Evolutionary conservation across 2,329 filamentous ascomycete genomes (phyloP).

Genomic region (Arthroderma sp.): DNA sequence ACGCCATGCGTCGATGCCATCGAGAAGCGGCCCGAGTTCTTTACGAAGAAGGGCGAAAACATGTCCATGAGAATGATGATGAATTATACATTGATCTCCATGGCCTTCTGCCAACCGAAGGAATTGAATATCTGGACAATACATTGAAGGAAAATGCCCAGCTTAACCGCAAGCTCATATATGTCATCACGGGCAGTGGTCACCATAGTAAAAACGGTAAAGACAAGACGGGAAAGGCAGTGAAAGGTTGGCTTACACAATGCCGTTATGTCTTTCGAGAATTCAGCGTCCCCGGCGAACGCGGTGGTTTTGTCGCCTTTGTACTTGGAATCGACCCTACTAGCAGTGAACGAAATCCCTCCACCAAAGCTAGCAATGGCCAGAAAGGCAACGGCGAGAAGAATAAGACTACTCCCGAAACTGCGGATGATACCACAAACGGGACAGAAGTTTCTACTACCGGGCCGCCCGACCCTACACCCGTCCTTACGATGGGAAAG

Average conservation of each 20-base stretch:
- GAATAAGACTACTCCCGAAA: slow-evolving; percentile 8
- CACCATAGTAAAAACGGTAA: slow-evolving; percentile 98
- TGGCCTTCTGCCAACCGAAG: slow-evolving; percentile 96
- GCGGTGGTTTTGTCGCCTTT: slow-evolving; percentile 59
- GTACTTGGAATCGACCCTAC: slow-evolving; percentile 52
- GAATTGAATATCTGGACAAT: slow-evolving; percentile 82
- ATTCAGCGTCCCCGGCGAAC: slow-evolving; percentile 91
- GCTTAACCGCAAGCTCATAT: slow-evolving; percentile 59
- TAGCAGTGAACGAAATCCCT: slow-evolving; percentile 40
- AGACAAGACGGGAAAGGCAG: slow-evolving; percentile 92
- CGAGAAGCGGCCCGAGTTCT: slow-evolving; percentile 82
- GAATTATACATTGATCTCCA: slow-evolving; percentile 94
- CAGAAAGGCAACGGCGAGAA: slow-evolving; percentile 1
- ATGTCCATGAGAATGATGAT: slow-evolving; percentile 33
- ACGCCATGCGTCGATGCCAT: slow-evolving; percentile 92
- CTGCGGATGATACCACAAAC: slow-evolving; percentile 14
- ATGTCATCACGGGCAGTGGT: slow-evolving; percentile 91
- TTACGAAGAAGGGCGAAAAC: slow-evolving; percentile 85
- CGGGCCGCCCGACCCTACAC: slow-evolving; percentile 16
- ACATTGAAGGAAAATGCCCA: slow-evolving; percentile 71
- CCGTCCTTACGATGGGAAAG: slow-evolving; percentile 27
- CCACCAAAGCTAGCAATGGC: slow-evolving; percentile 18
- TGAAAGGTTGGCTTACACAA: slow-evolving; percentile 81
- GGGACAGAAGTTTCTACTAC: slow-evolving; percentile 16
- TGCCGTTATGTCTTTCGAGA: slow-evolving; percentile 94